Base-by-base conservation (phyloP, 495 filamentous ascomycete species). In the Tuber microsphaerosporum region DNA sequence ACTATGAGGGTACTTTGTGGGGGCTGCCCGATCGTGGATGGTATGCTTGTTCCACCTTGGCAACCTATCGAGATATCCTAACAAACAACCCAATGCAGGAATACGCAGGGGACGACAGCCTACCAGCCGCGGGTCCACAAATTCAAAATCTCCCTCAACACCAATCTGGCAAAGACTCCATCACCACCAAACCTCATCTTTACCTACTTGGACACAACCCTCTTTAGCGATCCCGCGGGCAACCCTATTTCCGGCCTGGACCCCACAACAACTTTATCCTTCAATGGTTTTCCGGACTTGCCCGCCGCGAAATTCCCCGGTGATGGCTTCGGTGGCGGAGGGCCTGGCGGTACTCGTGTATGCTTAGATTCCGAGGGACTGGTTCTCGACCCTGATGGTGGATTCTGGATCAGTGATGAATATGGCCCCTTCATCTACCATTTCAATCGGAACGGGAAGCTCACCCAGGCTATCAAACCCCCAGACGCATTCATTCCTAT, bases 371-470 rank as follows among this genome's bases (percentile, higher is more conserved):
- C 88, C 10, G 92, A 94, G 82, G 92, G 91, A 37, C 84, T 94
- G 6, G 89, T 88, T n/a, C 86, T 94, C 22, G 87, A 85, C 41
- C n/a, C 71, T 12, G 89, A 93, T 74, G 89, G 88, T 74, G 85
- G 85, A 2, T 94, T 93, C 86, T 94, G 91, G 91, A 85, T 94
- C 45, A 89, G 87, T 48, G 92, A 94, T 81, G 92, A 95, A 82
- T 94, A 94, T 81, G 92, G 92, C 6, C 91, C 91, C 0, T 94
- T 90, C 76, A 84, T 93, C 37, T 93, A 90, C 85, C 77, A 90
- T 16, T 94, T 93, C 85, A 84, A 85, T 75, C 70, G 76, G 14
- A 78, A 79, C 0, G 92, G 92, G 42, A 85, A 84, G 68, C 90
- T 95, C 88, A 80, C 88, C 19, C 82, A 84, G 1, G 91, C 91